phyloP scores from a whole-genome alignment of 495 filamentous ascomycete species.

The Neurospora sp. region DNA sequence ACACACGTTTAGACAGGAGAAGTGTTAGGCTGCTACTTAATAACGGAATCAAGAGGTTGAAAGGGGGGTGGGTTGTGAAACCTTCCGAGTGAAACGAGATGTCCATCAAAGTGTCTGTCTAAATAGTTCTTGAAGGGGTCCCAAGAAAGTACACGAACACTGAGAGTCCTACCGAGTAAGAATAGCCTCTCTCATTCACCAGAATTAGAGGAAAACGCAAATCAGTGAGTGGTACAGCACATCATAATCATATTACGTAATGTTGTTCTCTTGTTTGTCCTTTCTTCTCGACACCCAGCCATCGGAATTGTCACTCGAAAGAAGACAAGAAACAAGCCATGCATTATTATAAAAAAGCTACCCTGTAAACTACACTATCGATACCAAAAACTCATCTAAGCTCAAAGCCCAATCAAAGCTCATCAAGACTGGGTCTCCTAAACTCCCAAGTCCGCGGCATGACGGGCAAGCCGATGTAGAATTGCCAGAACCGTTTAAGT shows the following conservation, averaged over 20 bases:
- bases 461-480: constrained; percentile 70
- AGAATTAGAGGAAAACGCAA: not conserved
- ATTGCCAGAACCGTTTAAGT: constrained; percentile 54
- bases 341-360: not conserved
- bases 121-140: too few relatives aligned
- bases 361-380: not conserved
- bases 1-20: not conserved
- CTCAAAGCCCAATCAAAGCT: constrained; percentile 27
- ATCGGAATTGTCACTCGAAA: too few relatives aligned
- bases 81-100: too few relatives aligned
- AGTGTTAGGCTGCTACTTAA: not conserved
- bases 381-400: constrained; percentile 9
- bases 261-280: too few relatives aligned
- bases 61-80: too few relatives aligned
- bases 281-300: too few relatives aligned
- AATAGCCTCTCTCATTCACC: too few relatives aligned
- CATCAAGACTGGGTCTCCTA: constrained; percentile 45
- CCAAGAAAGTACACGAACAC: too few relatives aligned
- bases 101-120: too few relatives aligned
- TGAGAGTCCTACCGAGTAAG: too few relatives aligned
- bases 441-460: constrained; percentile 58
- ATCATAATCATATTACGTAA: too few relatives aligned
- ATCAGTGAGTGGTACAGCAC: not conserved
- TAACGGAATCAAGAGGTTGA: too few relatives aligned
- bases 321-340: not conserved